Conservation (phyloP, 2,329 filamentous ascomycete species). For the Trichophyton schoenleinii region DNA sequence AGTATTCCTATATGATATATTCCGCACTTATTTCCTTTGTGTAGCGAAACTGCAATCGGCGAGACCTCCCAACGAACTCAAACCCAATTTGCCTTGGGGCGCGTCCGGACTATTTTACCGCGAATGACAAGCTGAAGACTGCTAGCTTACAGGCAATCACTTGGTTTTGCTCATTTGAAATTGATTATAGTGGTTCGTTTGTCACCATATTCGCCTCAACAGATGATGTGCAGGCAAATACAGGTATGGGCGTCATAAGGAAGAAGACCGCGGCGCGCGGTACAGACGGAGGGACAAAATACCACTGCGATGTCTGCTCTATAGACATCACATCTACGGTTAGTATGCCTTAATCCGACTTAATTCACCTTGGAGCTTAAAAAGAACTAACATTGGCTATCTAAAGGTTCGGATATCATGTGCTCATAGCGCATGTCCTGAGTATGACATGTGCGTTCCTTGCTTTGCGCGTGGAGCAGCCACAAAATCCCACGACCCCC, state of each 20-base stretch:
- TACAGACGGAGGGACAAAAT: conserved; percentile 82
- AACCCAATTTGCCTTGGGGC: not conserved
- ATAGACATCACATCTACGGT: conserved; percentile 95
- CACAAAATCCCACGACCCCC: conserved; percentile 74
- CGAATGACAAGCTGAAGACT: not conserved
- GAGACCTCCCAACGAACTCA: too few relatives aligned
- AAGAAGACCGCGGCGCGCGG: conserved; percentile 84
- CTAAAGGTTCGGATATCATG: conserved; percentile 76
- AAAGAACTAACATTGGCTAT: not conserved
- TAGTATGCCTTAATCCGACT: conserved; percentile 29
- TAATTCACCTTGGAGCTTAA: not conserved
- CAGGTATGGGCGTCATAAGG: conserved; percentile 76
- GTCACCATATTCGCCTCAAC: not conserved
- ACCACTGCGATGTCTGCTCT: conserved; percentile 93
- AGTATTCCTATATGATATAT: not conserved
- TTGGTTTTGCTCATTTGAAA: not conserved
- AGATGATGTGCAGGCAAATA: conserved; percentile 8
- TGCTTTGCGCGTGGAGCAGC: conserved; percentile 77
- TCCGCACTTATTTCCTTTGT: not conserved
- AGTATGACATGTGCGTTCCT: conserved; percentile 93
- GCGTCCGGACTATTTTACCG: not conserved
- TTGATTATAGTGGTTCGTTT: not conserved
- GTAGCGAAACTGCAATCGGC: not conserved
- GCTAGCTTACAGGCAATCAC: not conserved
- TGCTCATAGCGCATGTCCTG: conserved; percentile 67